Evolutionary conservation across 345 rosid genomes (phyloP).

Genomic region (Durio zibethinus): DNA sequence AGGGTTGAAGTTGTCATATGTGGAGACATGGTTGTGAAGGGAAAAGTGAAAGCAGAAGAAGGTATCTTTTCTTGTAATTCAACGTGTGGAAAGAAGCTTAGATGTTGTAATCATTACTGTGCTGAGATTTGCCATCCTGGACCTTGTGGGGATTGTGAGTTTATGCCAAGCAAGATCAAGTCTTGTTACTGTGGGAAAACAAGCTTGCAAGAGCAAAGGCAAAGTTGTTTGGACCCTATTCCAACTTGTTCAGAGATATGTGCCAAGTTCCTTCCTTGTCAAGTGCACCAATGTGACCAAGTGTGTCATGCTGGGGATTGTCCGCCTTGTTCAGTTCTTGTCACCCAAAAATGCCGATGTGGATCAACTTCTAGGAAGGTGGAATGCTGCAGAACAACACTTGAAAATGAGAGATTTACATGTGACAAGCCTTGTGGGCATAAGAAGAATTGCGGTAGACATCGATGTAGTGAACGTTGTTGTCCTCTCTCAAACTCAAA

Average conservation of each 20-base stretch:
- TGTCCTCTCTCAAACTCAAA: constrained; percentile 72
- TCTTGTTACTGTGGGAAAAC: constrained; percentile 87
- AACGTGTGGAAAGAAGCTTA: constrained; percentile 55
- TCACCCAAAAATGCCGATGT: constrained; percentile 78
- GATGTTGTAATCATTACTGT: constrained; percentile 74
- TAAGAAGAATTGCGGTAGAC: constrained; percentile 92
- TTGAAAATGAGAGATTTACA: constrained; percentile 50
- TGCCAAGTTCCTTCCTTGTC: constrained; percentile 67
- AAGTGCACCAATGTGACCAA: constrained; percentile 61
- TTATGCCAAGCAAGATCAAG: constrained; percentile 60
- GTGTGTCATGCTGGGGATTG: constrained; percentile 87
- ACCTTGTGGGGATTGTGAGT: constrained; percentile 70
- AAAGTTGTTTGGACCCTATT: constrained; percentile 82
- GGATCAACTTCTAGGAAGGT: constrained; percentile 66
- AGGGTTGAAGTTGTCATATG: constrained; percentile 65
- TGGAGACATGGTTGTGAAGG: constrained; percentile 81
- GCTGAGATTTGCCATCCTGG: constrained; percentile 77
- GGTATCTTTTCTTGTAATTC: constrained; percentile 75
- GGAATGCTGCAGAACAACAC: constrained; percentile 63
- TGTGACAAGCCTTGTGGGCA: constrained; percentile 79
- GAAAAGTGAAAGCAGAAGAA: constrained; percentile 64
- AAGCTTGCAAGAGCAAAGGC: constrained; percentile 59
- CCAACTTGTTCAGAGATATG: constrained; percentile 66
- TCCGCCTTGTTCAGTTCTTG: constrained; percentile 61
- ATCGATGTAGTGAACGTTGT: constrained; percentile 89